Evolutionary conservation across 2,329 filamentous ascomycete species (phyloP), one percentile per base, ranked within the genome.

Genomic region (Fusarium chlamydosporum): DNA sequence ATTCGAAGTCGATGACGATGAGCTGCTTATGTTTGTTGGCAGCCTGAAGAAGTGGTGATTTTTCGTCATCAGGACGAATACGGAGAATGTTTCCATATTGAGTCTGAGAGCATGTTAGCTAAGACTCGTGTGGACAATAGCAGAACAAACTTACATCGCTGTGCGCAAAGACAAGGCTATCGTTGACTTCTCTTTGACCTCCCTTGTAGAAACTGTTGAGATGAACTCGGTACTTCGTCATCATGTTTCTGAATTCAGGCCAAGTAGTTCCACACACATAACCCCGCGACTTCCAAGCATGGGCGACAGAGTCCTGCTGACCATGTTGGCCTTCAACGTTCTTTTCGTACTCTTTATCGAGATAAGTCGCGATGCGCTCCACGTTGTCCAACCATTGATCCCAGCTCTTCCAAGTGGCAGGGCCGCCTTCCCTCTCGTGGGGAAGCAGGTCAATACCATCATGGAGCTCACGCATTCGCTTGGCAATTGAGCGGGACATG

Each of bases 41-140:
- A 0, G 96, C 94, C 50, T 96, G 88, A 12, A 97, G 85, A 9
- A 98, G 86, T 1, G 95, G 96, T 1, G 94, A 97, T 72, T 94
- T 91, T 70, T 93, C 87, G 78, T 89, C 85, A 56, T 89, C 85
- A 3, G 87, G 87, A 4, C 83, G 82, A 50, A 90, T 79, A 37
- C 94, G 93, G 50, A 99, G 88, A 67, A 99, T 96, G 77, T 99
- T 99, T 68, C 96, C 96, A 75, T 99, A 98, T 89, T 99, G 96
- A 6, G 96, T 97, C 93, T 97, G 64, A 12, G 16, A 27, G 13
- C 6, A 37, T 50, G 48, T 72, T 31, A 76, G 55, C 27, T 15
- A 31, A 61, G 9, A 37, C n/a, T 12, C 4, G 16, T 13, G 15
- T 8, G 13, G 18, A 29, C 16, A 33, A 16, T 38, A 13, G 3